A percentile compares a stretch with the other conserved stretches of the same genome.
Conservation (phyloP, 192 early-diverging fungal genomes). For the Haplosporangium gracile region DNA sequence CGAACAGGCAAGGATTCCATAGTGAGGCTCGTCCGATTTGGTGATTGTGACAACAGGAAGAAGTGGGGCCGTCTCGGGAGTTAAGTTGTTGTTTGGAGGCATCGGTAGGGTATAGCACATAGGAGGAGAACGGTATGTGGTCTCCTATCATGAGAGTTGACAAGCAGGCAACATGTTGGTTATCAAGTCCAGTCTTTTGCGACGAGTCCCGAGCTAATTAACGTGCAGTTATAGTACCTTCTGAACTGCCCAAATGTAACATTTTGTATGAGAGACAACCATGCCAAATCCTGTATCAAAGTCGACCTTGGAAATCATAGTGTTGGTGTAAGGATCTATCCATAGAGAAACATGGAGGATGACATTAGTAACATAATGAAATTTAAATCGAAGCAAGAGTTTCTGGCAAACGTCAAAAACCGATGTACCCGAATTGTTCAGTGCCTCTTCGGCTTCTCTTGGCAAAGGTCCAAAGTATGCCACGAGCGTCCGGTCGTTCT, state of each 20-base stretch:
- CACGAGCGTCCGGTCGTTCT: constrained; percentile 40
- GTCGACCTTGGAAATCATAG: constrained; percentile 46
- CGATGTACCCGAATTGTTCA: constrained; percentile 35
- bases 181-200: neutral
- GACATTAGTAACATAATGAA: neutral
- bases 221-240: constrained; percentile 20
- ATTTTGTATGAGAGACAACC: constrained; percentile 35
- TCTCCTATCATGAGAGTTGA: constrained; percentile 7
- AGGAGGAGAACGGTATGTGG: constrained; percentile 39
- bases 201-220: too few relatives aligned
- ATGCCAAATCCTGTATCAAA: constrained; percentile 47
- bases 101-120: constrained; percentile 47
- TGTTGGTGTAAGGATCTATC: constrained; percentile 45
- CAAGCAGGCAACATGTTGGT: neutral
- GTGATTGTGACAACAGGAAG: constrained; percentile 48
- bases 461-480: constrained; percentile 54
- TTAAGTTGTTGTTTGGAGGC: constrained; percentile 42
- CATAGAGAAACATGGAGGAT: neutral
- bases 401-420: neutral
- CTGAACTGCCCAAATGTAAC: constrained; percentile 54
- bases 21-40: constrained; percentile 37
- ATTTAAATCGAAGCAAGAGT: neutral
- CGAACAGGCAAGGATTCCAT: constrained; percentile 45
- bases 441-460: constrained; percentile 40
- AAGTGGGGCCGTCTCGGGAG: constrained; percentile 17